These are phyloP conservation scores for Dactylonectria macrodidyma DNA, from an alignment of 2,329 filamentous ascomycete genomes.

Conservation along the genomic window DNA sequence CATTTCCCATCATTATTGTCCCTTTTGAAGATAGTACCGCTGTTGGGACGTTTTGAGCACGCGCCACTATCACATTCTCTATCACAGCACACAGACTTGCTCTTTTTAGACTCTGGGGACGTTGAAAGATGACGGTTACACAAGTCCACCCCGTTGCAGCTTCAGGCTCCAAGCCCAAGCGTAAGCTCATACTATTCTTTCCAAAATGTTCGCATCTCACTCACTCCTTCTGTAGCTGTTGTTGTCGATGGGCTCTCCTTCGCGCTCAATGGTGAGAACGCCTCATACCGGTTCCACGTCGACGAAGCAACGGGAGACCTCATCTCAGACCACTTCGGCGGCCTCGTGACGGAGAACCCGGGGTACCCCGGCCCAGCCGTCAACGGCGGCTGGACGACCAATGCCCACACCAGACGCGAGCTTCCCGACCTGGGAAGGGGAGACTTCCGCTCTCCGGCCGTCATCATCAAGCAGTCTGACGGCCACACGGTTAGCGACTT, in stretches of 20 bases:
- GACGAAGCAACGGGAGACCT: constrained; percentile 70
- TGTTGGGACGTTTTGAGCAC: not conserved
- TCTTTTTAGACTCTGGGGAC: no score
- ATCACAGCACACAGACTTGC: not conserved
- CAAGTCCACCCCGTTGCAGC: not conserved
- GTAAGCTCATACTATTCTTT: not conserved
- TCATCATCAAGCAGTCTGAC: constrained; percentile 71
- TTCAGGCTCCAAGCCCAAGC: not conserved
- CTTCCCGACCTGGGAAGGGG: constrained; percentile 76
- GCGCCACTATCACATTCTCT: not conserved
- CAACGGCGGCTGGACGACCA: constrained; percentile 67
- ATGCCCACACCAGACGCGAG: constrained; percentile 69
- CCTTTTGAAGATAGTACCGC: not conserved
- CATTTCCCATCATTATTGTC: not conserved
- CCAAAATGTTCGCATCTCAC: not conserved
- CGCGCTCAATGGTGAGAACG: constrained; percentile 67
- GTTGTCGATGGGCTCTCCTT: constrained; percentile 70
- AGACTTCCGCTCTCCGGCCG: constrained; percentile 73
- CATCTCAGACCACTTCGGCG: constrained; percentile 74
- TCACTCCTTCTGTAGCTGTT: constrained; percentile 57
- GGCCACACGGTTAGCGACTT: constrained; percentile 73
- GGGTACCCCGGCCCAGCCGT: constrained; percentile 56
- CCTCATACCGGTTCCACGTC: constrained; percentile 77
- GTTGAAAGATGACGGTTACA: not conserved
- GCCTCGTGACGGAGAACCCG: constrained; percentile 65